Base-by-base conservation (phyloP, 139 green algal species). In the Coelastrella sp. region DNA sequence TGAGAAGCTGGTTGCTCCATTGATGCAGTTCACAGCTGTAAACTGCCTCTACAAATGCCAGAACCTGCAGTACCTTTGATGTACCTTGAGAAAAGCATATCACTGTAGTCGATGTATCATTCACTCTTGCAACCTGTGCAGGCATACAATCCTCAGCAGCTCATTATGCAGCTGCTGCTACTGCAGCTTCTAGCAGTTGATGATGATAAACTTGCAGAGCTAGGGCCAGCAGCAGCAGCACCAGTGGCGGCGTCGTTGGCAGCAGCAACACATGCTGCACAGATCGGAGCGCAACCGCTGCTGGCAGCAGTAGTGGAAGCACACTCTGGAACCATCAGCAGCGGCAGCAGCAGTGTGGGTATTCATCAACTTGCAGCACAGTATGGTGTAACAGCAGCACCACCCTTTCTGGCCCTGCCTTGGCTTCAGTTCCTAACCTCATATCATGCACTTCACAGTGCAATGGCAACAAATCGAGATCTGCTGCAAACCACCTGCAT, bases 171-270 rank as follows among this genome's bases (percentile, higher is more conserved):
- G 40, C 40, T 60, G n/a, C n/a, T 79, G 25, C 30, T 27, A 15
- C 69, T 79, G 69, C 69, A 79, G 1, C 69, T 63, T n/a, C 27
- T 79, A 27, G 69, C 41, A 15, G 9, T 17, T 5, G 43, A 79
- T 0, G 11, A 23, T 1, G 69, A 79, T 41, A 79, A 62, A 13
- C 69, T 79, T n/a, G 25, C n/a, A 13, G 69, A 79, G 69, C 69
- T 79, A 41, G 41, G 30, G 69, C 69, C 69, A 30, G 17, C 41
- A 34, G 13, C 69, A 63, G 41, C 69, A 79, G 41, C 2, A 62
- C 19, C 9, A 21, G 4, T 79, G 25, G 15, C 17, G 27, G 34
- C 34, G 17, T 34, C 27, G 21, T 6, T 27, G 53, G 53, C 53
- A 64, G 53, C 53, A 66, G 72, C 72, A 50, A 45, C 4, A 50